Evolutionary conservation across 2,329 filamentous ascomycete genomes (phyloP).

Genomic region (Didymella keratinophila): DNA sequence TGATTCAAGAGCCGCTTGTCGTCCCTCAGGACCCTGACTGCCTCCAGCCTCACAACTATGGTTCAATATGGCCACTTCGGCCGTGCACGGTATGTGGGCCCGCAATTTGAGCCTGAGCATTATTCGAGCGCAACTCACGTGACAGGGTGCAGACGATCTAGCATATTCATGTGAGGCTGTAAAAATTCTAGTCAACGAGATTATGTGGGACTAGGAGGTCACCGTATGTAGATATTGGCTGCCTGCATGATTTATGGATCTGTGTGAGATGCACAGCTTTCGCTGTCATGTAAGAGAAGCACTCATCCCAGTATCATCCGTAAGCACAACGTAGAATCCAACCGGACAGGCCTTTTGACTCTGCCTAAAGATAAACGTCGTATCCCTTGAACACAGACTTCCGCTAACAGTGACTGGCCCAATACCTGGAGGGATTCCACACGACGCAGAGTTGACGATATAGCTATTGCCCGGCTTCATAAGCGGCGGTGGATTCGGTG

Average conservation of each 20-base stretch:
- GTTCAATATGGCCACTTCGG: too few species aligned
- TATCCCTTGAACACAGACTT: constrained; percentile 34
- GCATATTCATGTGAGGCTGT: not conserved
- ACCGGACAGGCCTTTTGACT: constrained; percentile 32
- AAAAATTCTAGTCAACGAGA: not conserved
- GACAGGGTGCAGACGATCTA: too few species aligned
- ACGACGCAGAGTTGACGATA: constrained; percentile 33
- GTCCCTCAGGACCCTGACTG: too few species aligned
- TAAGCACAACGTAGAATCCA: constrained; percentile 39
- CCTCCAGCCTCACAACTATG: too few species aligned
- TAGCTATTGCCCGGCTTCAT: constrained; percentile 37
- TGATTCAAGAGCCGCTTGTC: too few species aligned
- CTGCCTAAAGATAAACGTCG: constrained; percentile 34
- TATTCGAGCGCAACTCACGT: too few species aligned
- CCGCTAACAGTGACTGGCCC: constrained; percentile 32
- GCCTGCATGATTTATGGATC: not conserved
- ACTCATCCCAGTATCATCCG: constrained; percentile 13
- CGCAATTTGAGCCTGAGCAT: too few species aligned
- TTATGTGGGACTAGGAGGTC: not conserved
- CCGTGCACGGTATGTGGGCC: too few species aligned
- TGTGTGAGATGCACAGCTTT: not conserved
- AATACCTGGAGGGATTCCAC: constrained; percentile 29
- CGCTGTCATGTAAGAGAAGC: not conserved
- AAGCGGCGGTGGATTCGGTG: constrained; percentile 29
- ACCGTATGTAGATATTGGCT: not conserved